Percentiles rank a stretch among this genome's conserved stretches.
Conservation (phyloP, 1,284 basidiomycete genomes). For the Moesziomyces sp. region DNA sequence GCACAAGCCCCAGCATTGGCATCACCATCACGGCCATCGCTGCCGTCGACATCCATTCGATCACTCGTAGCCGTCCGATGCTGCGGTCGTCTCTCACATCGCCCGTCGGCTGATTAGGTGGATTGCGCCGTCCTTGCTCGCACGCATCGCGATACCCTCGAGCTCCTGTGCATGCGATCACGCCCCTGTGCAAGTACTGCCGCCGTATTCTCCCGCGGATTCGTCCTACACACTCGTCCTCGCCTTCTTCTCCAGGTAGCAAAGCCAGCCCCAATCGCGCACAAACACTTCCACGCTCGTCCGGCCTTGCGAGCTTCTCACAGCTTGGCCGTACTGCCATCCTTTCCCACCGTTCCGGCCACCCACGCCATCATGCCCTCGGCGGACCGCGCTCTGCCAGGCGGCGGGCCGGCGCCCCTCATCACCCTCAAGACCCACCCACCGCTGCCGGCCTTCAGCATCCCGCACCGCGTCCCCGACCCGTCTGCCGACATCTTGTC, state of each 20-base stretch:
- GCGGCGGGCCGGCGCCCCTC: constrained; percentile 45
- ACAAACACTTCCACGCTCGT: not conserved
- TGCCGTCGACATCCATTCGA: too few species aligned
- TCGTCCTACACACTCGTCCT: not conserved
- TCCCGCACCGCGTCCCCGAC: constrained; percentile 61
- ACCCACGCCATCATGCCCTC: constrained; percentile 18
- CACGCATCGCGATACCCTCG: too few species aligned
- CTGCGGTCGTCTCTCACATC: not conserved
- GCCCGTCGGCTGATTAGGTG: too few species aligned
- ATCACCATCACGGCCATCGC: too few species aligned
- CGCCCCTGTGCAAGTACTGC: not conserved
- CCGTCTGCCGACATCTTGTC: constrained; percentile 49
- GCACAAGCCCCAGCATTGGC: too few species aligned
- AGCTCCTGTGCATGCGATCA: not conserved
- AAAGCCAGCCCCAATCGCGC: not conserved
- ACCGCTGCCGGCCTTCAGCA: constrained; percentile 60
- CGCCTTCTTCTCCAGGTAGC: too few species aligned
- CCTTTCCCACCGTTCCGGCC: not conserved
- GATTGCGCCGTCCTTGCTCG: too few species aligned
- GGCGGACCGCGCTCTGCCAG: constrained; percentile 27
- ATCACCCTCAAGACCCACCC: constrained; percentile 54
- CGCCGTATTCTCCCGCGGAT: not conserved
- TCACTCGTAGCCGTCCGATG: not conserved
- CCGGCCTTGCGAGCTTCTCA: not conserved
- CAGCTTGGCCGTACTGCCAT: not conserved